phyloP scores from a whole-genome alignment of 75 land plant genomes.

The Chamaecyparis obtusa region DNA sequence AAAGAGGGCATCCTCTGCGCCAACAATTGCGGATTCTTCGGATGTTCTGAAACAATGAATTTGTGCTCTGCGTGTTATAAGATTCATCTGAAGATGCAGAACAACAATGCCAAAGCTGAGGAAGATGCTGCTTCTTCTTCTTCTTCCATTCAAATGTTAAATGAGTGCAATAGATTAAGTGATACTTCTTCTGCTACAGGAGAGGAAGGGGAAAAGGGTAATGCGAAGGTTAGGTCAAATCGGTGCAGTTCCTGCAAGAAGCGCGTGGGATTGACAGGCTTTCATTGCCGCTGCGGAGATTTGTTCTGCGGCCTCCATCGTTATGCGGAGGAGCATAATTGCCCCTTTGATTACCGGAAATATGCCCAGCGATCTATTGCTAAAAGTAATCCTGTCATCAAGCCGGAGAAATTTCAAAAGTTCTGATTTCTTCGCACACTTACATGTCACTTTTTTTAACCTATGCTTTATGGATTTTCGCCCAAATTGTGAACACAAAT shows the following conservation, averaged over 20 bases:
- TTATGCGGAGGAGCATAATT: conserved; percentile 48
- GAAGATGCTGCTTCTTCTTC: not conserved
- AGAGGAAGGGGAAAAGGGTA: not conserved
- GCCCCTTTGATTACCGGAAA: conserved; percentile 58
- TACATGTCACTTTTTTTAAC: no score
- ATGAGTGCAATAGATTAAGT: not conserved
- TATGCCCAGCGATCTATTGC: conserved; percentile 53
- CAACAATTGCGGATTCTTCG: conserved; percentile 82
- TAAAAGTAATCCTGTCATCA: conserved; percentile 56
- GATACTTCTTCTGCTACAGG: not conserved
- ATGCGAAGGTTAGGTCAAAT: conserved; percentile 2
- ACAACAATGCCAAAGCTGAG: not conserved
- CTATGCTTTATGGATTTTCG: no score
- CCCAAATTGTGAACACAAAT: no score
- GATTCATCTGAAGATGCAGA: not conserved
- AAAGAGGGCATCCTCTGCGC: conserved; percentile 36
- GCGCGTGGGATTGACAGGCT: conserved; percentile 55
- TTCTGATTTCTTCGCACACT: not conserved
- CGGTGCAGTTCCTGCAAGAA: conserved; percentile 56
- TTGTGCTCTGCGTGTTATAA: conserved; percentile 49
- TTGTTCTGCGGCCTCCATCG: conserved; percentile 50
- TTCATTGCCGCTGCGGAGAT: conserved; percentile 63
- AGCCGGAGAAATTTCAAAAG: conserved; percentile 41
- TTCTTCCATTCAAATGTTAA: no score
- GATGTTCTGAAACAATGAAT: conserved; percentile 55